These are phyloP conservation scores for Mortierella sp. DNA, from an alignment of 371 early-diverging fungal genomes.

Conservation along the genomic window DNA sequence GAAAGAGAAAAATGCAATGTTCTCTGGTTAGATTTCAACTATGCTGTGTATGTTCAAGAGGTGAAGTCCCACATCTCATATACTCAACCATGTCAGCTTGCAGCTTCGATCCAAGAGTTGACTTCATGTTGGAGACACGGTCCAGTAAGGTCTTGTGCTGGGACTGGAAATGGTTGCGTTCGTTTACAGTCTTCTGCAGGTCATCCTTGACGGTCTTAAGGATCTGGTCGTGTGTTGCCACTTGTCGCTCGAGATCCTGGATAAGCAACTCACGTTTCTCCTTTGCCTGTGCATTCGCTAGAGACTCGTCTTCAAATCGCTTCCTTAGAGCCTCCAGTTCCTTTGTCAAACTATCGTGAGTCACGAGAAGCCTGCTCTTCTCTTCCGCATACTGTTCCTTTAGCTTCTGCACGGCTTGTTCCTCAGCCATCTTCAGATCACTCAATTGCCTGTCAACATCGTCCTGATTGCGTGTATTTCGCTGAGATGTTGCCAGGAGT, in stretches of 20 bases:
- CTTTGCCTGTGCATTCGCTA: conserved; percentile 31
- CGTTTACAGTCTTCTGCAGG: conserved; percentile 42
- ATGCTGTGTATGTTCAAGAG: too few relatives aligned
- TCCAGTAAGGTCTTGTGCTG: conserved; percentile 63
- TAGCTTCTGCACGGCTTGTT: conserved; percentile 25
- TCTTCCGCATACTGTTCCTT: conserved; percentile 57
- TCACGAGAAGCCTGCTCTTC: conserved; percentile 26
- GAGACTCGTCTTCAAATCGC: conserved; percentile 35
- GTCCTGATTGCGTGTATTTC: background rate
- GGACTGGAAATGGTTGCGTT: conserved; percentile 54
- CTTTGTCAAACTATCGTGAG: conserved; percentile 24
- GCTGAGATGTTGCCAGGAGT: background rate
- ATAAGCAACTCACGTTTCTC: conserved; percentile 34
- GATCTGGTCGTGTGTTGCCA: conserved; percentile 19
- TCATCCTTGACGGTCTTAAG: conserved; percentile 37
- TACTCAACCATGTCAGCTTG: conserved; percentile 62
- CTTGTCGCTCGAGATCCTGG: conserved; percentile 33
- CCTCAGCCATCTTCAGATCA: conserved; percentile 13
- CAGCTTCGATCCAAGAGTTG: conserved; percentile 61
- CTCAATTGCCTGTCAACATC: conserved; percentile 13
- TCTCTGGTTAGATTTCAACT: too few relatives aligned
- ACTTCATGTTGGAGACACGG: conserved; percentile 63
- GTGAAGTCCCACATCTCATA: too few relatives aligned
- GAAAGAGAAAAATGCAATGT: too few relatives aligned
- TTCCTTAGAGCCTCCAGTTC: conserved; percentile 43